Evolutionary conservation across 805 yeast genomes (phyloP).

Genomic region (Sugiyamaella mastotermitis): DNA sequence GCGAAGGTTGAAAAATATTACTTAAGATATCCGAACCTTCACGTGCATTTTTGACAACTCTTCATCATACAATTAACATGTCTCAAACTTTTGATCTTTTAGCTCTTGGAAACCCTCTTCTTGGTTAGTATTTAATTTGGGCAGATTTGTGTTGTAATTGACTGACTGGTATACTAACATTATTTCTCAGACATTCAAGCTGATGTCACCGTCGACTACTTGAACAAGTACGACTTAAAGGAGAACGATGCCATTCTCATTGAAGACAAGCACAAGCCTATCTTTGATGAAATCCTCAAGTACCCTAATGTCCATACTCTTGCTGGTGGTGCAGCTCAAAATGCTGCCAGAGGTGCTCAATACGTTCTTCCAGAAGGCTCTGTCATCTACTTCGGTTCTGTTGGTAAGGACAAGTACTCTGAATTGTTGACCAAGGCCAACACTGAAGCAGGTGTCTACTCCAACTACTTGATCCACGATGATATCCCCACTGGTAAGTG

Average conservation of each 20-base stretch:
- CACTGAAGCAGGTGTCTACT: conserved; percentile 77
- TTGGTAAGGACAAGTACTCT: conserved; percentile 86
- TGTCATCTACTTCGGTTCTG: conserved; percentile 93
- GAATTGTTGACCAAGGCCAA: conserved; percentile 79
- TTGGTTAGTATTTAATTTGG: too few species aligned
- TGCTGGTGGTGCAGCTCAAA: conserved; percentile 99
- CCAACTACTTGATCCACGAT: conserved; percentile 73
- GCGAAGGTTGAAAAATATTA: too few species aligned
- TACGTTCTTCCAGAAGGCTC: conserved; percentile 74
- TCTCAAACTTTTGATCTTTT: conserved; percentile 30
- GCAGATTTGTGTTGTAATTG: conserved; percentile 37
- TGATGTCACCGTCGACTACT: conserved; percentile 40
- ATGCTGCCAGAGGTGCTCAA: conserved; percentile 98
- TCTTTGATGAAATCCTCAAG: conserved; percentile 70
- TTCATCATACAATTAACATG: too few species aligned
- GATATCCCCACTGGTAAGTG: conserved; percentile 90
- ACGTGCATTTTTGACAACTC: too few species aligned
- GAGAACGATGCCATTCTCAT: conserved; percentile 90
- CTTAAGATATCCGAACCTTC: too few species aligned
- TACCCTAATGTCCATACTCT: conserved; percentile 58
- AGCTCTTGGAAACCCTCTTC: conserved; percentile 87
- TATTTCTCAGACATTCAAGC: conserved; percentile 19
- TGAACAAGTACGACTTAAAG: conserved; percentile 76
- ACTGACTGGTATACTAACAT: not conserved
- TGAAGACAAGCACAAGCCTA: conserved; percentile 78